Evolutionary conservation across 768 basidiomycete species (phyloP), one percentile per base, ranked within the genome.

Genomic region (Phlegmacium glaucopus): DNA sequence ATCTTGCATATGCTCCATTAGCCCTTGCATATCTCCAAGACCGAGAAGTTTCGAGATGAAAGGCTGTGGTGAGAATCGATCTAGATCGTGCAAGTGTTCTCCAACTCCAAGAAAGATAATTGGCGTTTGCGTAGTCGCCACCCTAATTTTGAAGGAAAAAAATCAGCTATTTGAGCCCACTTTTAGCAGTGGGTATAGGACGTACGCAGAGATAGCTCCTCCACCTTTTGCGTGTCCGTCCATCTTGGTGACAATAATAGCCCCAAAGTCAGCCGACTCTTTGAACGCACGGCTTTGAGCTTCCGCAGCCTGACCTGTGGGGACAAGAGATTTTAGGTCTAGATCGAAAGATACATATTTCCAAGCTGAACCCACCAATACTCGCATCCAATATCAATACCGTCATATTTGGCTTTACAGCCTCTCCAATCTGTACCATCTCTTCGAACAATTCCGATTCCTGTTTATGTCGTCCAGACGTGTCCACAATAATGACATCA

Each of bases 1-100:
- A 64, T 96, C 96, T 63, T 97, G 94, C 90, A 97, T 96, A 61
- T 97, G 93, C 67, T 98, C 95, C 83, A 98, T 90, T 9, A 99
- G 73, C 13, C 95, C 95, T 63, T 95, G 91, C 72, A 99, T 81
- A 64, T 99, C 96, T 16, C 96, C 96, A 61, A 97, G 75, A 16
- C 96, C 96, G 22, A 99, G 75, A 39, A 99, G 72, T 64, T 98
- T 98, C 17, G 93, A 95, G 56, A 99, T 90, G 70, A 99, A 99
- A 9, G 96, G 94, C 55, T 95, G 86, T 0, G 96, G 96, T 3
- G 90, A 82, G 67, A 99, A 99, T 49, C 86, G 81, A 64, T 99
- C 96, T 6, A 99, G 83, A 67, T 99, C 96, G 51, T 94, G 79
- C n/a, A 99, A 71, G 68, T 98, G 96, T 65, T 99, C 96, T 50